Conservation (phyloP, 257 asterid species). For the Salvia splendens region DNA sequence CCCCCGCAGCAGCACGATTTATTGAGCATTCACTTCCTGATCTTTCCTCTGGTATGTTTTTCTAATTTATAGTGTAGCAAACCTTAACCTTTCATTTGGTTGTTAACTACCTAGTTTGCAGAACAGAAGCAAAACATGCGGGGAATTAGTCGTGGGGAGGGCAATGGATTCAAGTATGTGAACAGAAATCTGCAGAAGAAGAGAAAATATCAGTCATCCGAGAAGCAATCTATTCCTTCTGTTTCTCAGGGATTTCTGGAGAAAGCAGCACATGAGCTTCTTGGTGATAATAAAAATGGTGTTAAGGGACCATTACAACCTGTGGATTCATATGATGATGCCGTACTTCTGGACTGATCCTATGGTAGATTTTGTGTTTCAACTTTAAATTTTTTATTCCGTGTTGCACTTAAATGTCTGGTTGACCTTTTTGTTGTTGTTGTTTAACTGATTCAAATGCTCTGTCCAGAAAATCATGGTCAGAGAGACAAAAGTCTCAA, state of each 20-base stretch:
- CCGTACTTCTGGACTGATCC: conserved; percentile 55
- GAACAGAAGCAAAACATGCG: conserved; percentile 88
- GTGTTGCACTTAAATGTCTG: conserved; percentile 28
- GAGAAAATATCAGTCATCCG: conserved; percentile 68
- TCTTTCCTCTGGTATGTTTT: conserved; percentile 67
- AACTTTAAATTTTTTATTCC: conserved; percentile 13
- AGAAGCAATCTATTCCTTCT: conserved; percentile 71
- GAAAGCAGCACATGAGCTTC: conserved; percentile 90
- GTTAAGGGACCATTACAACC: conserved; percentile 76
- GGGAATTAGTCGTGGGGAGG: conserved; percentile 69
- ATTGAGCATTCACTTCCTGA: conserved; percentile 93
- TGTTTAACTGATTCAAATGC: conserved; percentile 23
- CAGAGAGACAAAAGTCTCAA: neutral
- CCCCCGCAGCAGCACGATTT: conserved; percentile 84
- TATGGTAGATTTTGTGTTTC: conserved; percentile 56
- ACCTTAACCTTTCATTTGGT: conserved; percentile 21
- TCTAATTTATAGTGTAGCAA: neutral
- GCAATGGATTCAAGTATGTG: conserved; percentile 42
- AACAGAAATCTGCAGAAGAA: conserved; percentile 64
- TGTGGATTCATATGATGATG: conserved; percentile 66
- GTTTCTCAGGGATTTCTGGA: conserved; percentile 95
- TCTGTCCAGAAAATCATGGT: neutral
- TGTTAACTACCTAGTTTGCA: conserved; percentile 50
- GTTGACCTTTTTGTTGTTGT: neutral
- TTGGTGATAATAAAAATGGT: conserved; percentile 71